Evolutionary conservation across 176 grass and related monocot genomes (phyloP).

Genomic region (Oryza nivara): DNA sequence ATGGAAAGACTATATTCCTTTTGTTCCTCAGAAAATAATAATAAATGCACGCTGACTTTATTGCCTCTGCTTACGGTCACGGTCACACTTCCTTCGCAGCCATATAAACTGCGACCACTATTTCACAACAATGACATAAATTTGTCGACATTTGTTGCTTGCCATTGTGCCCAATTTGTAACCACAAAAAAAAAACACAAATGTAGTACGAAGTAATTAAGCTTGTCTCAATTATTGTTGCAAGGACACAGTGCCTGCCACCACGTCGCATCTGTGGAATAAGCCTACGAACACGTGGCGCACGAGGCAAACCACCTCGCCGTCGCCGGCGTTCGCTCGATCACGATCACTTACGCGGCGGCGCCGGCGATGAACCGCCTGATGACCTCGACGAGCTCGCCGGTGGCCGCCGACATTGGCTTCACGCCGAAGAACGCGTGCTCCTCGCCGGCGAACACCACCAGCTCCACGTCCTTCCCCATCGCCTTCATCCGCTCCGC

Average conservation of each 20-base stretch:
- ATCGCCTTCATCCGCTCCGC: constrained; percentile 37
- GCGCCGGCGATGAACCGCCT: constrained; percentile 41
- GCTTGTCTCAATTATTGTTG: no score
- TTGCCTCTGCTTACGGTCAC: no score
- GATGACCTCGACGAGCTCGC: constrained; percentile 49
- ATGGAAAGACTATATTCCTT: no score
- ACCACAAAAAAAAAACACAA: neutral
- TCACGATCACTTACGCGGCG: neutral
- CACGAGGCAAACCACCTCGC: no score
- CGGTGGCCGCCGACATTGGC: constrained; percentile 47
- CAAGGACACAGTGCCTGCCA: no score
- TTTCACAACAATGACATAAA: neutral
- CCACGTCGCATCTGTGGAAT: no score
- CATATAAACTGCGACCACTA: neutral
- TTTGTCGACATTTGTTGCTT: neutral
- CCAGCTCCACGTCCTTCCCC: constrained; percentile 45
- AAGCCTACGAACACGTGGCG: no score
- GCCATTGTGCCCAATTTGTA: neutral
- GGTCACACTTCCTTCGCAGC: no score
- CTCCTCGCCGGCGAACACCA: constrained; percentile 47
- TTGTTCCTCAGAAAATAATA: no score
- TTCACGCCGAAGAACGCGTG: constrained; percentile 52
- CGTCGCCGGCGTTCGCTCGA: neutral
- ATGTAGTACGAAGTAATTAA: neutral
- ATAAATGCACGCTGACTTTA: no score